Percentiles rank a stretch among this genome's conserved stretches.
Evolutionary conservation across 2,329 filamentous ascomycete genomes (phyloP).

Genomic region (Neophaeococcomyces mojaviensis): DNA sequence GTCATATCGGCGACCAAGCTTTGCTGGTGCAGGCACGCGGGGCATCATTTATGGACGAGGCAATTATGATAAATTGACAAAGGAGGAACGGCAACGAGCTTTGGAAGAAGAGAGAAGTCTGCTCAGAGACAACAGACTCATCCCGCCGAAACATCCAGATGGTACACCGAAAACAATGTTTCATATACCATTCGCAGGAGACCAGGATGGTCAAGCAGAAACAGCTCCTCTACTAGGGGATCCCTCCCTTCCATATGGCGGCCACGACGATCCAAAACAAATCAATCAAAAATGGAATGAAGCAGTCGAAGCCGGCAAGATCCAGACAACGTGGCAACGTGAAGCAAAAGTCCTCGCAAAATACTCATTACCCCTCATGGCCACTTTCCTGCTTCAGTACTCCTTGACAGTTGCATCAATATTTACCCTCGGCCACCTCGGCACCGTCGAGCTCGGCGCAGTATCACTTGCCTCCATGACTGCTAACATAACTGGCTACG

Average conservation of each 20-base stretch:
- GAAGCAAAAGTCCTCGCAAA: constrained; percentile 72
- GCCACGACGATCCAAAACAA: constrained; percentile 45
- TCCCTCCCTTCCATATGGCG: constrained; percentile 36
- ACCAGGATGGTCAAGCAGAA: constrained; percentile 6
- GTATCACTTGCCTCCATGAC: constrained; percentile 69
- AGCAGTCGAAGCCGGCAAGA: constrained; percentile 69
- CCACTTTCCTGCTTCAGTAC: constrained; percentile 74
- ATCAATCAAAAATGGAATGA: constrained; percentile 75
- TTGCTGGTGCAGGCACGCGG: constrained; percentile 64
- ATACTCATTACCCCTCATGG: constrained; percentile 63
- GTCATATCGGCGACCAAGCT: constrained; percentile 69
- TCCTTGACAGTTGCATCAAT: constrained; percentile 76
- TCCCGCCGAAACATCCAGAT: constrained; percentile 44
- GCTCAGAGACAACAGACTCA: constrained; percentile 52
- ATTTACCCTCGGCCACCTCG: constrained; percentile 69
- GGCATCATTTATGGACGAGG: constrained; percentile 56
- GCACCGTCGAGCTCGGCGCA: constrained; percentile 61
- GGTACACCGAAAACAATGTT: constrained; percentile 15
- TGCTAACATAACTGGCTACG: constrained; percentile 69
- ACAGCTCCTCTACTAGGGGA: constrained; percentile 38
- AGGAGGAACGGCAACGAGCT: constrained; percentile 46
- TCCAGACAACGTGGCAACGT: constrained; percentile 84
- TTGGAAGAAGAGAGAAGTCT: constrained; percentile 52
- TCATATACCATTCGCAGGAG: neutral
- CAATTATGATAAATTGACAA: constrained; percentile 40